Percentiles rank a stretch among this genome's conserved stretches.
These are phyloP conservation scores for Aureobasidium sp. DNA, from an alignment of 2,329 filamentous ascomycete genomes.

Conservation along the genomic window DNA sequence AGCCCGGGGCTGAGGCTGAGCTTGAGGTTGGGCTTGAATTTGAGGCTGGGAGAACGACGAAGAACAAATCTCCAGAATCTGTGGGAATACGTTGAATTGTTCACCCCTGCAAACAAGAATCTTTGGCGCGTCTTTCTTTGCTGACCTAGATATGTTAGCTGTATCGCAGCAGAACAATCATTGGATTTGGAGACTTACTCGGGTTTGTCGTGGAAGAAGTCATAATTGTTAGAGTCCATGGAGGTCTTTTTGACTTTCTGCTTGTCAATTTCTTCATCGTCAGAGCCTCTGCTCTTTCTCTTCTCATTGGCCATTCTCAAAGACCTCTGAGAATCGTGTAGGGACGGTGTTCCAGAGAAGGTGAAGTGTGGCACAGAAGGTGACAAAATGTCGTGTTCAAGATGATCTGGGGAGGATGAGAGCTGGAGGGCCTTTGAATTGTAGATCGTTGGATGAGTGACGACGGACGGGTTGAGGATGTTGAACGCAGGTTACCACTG, in stretches of 20 bases:
- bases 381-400: not conserved
- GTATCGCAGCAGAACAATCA: not conserved
- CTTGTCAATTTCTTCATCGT: not conserved
- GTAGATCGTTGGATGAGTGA: not conserved
- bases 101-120: not conserved
- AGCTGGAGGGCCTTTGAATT: too few species aligned
- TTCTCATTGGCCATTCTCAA: not conserved
- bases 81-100: not conserved
- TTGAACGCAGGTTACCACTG: not conserved
- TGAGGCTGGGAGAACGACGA: not conserved
- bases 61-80: not conserved
- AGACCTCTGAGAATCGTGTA: not conserved
- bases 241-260: not conserved
- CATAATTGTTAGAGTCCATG: not conserved
- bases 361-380: not conserved
- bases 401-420: too few species aligned
- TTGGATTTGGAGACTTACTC: not conserved
- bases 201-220: constrained; percentile 6
- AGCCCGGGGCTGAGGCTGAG: not conserved
- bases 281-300: not conserved
- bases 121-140: not conserved
- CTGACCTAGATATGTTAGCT: not conserved
- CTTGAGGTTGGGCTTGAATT: not conserved
- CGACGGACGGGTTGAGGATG: not conserved
- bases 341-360: not conserved